These are phyloP conservation scores for Xylaria polymorpha DNA, from an alignment of 2,329 filamentous ascomycete genomes.

Conservation along the genomic window DNA sequence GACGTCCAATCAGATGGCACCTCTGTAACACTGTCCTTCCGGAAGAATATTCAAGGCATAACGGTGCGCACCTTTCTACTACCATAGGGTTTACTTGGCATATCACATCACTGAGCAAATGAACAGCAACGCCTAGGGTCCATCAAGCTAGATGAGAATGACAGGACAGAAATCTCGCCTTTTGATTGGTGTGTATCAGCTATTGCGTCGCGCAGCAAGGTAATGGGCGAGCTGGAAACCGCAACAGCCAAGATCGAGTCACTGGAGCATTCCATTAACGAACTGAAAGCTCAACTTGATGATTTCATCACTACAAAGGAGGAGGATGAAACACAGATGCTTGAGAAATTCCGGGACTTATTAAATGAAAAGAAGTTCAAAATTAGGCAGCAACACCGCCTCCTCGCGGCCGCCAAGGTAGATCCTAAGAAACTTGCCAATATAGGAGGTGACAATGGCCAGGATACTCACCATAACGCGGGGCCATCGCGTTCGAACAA, in stretches of 20 bases:
- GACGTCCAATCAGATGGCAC: constrained; percentile 63
- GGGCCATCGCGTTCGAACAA: constrained; percentile 60
- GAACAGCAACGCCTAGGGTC: constrained; percentile 75
- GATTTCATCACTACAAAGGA: constrained; percentile 74
- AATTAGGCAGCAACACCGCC: constrained; percentile 77
- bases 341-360: constrained; percentile 76
- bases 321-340: constrained; percentile 72
- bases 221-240: constrained; percentile 57
- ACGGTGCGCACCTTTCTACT: constrained; percentile 62
- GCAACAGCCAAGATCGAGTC: constrained; percentile 58
- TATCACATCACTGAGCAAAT: constrained; percentile 29
- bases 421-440: constrained; percentile 53
- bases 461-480: constrained; percentile 45
- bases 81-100: constrained; percentile 12
- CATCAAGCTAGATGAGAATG: constrained; percentile 66
- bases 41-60: constrained; percentile 74
- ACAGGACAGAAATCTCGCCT: constrained; percentile 68
- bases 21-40: constrained; percentile 70
- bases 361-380: constrained; percentile 85
- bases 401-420: constrained; percentile 63
- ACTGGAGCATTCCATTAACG: constrained; percentile 67
- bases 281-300: constrained; percentile 71
- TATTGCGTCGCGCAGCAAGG: constrained; percentile 60
- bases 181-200: constrained; percentile 77
- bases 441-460: constrained; percentile 41